A percentile compares a stretch with the other conserved stretches of the same genome.
Evolutionary conservation across 106 monocot genomes (phyloP).

Genomic region (Apostasia shenzhenica): DNA sequence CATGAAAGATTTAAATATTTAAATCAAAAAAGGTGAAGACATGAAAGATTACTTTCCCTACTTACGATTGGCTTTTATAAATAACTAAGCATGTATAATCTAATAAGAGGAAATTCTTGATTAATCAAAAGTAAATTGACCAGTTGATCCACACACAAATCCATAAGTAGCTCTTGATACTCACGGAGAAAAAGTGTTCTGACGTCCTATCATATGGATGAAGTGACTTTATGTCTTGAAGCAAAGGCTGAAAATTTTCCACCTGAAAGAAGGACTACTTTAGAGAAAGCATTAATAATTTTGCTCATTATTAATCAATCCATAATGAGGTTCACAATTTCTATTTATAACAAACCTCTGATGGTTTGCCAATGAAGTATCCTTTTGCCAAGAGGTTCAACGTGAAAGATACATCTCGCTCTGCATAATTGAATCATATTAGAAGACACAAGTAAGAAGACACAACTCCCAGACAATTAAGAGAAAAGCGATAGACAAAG

Average conservation of each 20-base stretch:
- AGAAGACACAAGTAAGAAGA: slow-evolving; percentile 1
- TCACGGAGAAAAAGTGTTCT: slow-evolving; percentile 57
- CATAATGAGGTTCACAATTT: neutral
- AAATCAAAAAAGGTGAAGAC: no score
- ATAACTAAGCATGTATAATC: no score
- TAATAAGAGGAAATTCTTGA: no score
- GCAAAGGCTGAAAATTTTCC: slow-evolving; percentile 25
- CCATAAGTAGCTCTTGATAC: slow-evolving; percentile 14
- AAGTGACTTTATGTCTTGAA: slow-evolving; percentile 43
- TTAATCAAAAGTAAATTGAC: neutral
- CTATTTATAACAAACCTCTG: slow-evolving; percentile 33
- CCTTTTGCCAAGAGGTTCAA: slow-evolving; percentile 53
- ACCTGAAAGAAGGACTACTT: slow-evolving; percentile 18
- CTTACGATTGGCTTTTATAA: no score
- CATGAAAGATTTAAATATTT: no score
- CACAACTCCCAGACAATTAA: neutral
- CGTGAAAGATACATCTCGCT: slow-evolving; percentile 61
- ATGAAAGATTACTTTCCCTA: no score
- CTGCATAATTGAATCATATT: slow-evolving; percentile 17
- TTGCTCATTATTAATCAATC: neutral
- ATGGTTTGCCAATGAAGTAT: slow-evolving; percentile 47
- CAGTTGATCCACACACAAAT: neutral
- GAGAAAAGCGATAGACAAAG: neutral
- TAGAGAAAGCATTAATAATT: neutral
- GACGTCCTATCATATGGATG: slow-evolving; percentile 73